These are phyloP conservation scores for Kwoniella bestiolae DNA, from an alignment of 768 basidiomycete species.

Conservation along the genomic window DNA sequence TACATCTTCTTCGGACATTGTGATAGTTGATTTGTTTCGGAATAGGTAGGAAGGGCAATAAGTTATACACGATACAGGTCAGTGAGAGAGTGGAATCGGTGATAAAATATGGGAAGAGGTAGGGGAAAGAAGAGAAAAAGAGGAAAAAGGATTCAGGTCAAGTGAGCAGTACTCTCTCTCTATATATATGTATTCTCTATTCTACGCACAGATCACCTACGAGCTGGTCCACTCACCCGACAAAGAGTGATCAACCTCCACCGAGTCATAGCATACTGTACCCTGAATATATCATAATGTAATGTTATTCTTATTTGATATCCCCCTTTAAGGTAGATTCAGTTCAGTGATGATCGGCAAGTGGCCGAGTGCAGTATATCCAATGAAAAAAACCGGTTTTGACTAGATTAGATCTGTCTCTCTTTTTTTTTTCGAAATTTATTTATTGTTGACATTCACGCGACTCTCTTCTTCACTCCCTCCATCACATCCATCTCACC, in stretches of 20 bases:
- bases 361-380: too few species aligned
- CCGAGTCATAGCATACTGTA: neutral
- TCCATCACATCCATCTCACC: neutral
- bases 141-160: constrained; percentile 9
- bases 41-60: neutral
- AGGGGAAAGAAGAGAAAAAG: constrained; percentile 13
- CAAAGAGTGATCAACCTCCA: constrained; percentile 32
- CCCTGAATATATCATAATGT: neutral
- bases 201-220: constrained; percentile 4
- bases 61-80: neutral
- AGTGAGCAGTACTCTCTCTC: neutral
- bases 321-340: constrained; percentile 11
- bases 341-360: neutral
- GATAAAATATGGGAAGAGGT: neutral
- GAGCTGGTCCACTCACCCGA: neutral
- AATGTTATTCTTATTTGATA: neutral
- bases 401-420: neutral
- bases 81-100: too few species aligned
- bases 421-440: neutral
- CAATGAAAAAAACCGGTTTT: constrained; percentile 16
- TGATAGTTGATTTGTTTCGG: neutral
- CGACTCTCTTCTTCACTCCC: neutral
- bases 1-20: constrained; percentile 49
- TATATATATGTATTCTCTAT: neutral
- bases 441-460: neutral